Evolutionary conservation across 768 basidiomycete genomes (phyloP).

Genomic region (Dendrothele bispora): DNA sequence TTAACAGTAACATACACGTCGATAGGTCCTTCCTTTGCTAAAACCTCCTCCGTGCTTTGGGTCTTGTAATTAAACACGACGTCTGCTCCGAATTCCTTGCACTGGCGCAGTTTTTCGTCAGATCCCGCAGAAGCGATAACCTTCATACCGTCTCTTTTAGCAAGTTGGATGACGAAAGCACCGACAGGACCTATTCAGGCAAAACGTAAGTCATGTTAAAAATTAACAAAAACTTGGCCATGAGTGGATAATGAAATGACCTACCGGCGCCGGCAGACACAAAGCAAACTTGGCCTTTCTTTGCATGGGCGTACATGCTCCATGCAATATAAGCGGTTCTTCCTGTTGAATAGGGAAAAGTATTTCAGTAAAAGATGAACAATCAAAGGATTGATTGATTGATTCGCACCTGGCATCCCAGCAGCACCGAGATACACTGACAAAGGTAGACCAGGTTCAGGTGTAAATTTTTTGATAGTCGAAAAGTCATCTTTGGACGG

Average conservation of each 20-base stretch:
- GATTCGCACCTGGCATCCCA: slow-evolving; percentile 57
- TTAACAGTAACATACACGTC: slow-evolving; percentile 45
- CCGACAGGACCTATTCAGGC: no score
- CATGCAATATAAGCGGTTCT: slow-evolving; percentile 25
- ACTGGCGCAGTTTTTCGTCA: slow-evolving; percentile 67
- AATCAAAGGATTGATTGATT: background rate
- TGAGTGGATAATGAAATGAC: no score
- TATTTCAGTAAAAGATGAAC: background rate
- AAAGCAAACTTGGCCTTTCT: no score
- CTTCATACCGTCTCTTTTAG: slow-evolving; percentile 51
- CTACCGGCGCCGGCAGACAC: no score
- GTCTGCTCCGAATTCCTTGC: slow-evolving; percentile 62
- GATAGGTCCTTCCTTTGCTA: slow-evolving; percentile 54
- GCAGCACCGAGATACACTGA: slow-evolving; percentile 46
- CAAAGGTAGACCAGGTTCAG: slow-evolving; percentile 50
- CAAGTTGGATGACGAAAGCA: slow-evolving; percentile 54
- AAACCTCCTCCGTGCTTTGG: slow-evolving; percentile 45
- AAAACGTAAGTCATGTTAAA: no score
- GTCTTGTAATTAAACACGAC: slow-evolving; percentile 78
- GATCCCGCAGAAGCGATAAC: slow-evolving; percentile 74
- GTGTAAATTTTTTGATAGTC: no score
- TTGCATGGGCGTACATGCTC: slow-evolving; percentile 19
- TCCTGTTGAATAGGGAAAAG: slow-evolving; percentile 13
- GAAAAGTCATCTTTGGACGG: no score
- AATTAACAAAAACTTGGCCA: no score